Percentiles rank a stretch among this genome's conserved stretches.
Evolutionary conservation across 345 rosid genomes (phyloP).

Genomic region (Lumnitzera racemosa): DNA sequence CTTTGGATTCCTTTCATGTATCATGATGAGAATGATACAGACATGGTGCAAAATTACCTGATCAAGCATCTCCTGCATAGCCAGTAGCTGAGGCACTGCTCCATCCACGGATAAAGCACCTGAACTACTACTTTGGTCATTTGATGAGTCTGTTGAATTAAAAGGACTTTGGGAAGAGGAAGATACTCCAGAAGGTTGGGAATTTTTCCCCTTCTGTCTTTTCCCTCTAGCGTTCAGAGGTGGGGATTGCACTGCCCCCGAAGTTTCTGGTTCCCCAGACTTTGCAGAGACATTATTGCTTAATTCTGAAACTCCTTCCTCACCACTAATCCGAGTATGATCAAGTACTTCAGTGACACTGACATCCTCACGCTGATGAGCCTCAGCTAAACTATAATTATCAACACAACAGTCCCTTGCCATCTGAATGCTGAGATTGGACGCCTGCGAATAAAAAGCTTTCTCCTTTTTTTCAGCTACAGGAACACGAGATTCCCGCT

Average conservation of each 20-base stretch:
- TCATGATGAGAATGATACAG: background rate
- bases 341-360: slow-evolving; percentile 26
- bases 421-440: slow-evolving; percentile 58
- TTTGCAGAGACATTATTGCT: slow-evolving; percentile 36
- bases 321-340: slow-evolving; percentile 27
- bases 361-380: slow-evolving; percentile 19
- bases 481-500: slow-evolving; percentile 28
- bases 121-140: slow-evolving; percentile 33
- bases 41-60: slow-evolving; percentile 43
- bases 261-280: slow-evolving; percentile 29
- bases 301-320: slow-evolving; percentile 32
- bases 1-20: too few species aligned
- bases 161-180: slow-evolving; percentile 48
- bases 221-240: slow-evolving; percentile 44
- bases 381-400: slow-evolving; percentile 29
- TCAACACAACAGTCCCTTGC: slow-evolving; percentile 38
- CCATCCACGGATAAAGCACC: slow-evolving; percentile 29
- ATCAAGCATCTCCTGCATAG: slow-evolving; percentile 63
- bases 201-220: slow-evolving; percentile 50
- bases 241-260: slow-evolving; percentile 28
- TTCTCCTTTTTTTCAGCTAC: slow-evolving; percentile 40
- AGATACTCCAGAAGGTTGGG: slow-evolving; percentile 39
- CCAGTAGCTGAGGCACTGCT: slow-evolving; percentile 36
- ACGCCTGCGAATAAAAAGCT: slow-evolving; percentile 54
- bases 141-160: slow-evolving; percentile 45